These are phyloP conservation scores for Mytilinidion resinicola DNA, from an alignment of 495 filamentous ascomycete genomes.

Conservation along the genomic window DNA sequence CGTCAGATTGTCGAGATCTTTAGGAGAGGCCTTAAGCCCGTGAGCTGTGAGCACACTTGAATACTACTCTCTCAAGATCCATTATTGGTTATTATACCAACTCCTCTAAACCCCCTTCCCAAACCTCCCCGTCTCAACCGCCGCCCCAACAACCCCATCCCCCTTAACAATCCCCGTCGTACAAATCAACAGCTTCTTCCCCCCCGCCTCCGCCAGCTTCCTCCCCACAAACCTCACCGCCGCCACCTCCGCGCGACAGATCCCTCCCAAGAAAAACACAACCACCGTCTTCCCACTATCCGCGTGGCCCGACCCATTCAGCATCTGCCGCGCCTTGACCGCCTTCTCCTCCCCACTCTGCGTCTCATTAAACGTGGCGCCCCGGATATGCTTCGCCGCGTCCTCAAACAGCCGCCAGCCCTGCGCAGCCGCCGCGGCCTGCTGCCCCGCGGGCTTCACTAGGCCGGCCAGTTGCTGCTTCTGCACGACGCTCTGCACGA, in stretches of 20 bases:
- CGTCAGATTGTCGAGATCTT: too few species aligned
- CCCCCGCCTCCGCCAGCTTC: slow-evolving; percentile 66
- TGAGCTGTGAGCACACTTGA: too few species aligned
- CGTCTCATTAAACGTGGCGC: slow-evolving; percentile 81
- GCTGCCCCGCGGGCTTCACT: slow-evolving; percentile 39
- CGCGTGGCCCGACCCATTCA: slow-evolving; percentile 52
- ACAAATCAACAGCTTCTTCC: slow-evolving; percentile 86
- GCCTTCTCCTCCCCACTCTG: slow-evolving; percentile 94
- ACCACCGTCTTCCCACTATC: slow-evolving; percentile 71
- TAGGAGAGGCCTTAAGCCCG: too few species aligned
- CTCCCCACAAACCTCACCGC: slow-evolving; percentile 85
- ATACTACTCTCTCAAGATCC: too few species aligned
- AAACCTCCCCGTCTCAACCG: slow-evolving; percentile 68
- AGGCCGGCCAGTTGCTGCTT: slow-evolving; percentile 74
- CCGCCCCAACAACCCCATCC: slow-evolving; percentile 80
- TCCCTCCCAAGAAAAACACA: slow-evolving; percentile 90
- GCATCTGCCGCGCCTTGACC: slow-evolving; percentile 74
- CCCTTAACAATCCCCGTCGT: slow-evolving; percentile 89
- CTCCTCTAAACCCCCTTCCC: slow-evolving; percentile 22
- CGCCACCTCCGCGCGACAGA: slow-evolving; percentile 93
- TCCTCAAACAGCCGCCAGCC: slow-evolving; percentile 92
- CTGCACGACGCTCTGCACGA: slow-evolving; percentile 92
- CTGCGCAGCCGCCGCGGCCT: slow-evolving; percentile 47
- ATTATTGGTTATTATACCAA: too few species aligned
- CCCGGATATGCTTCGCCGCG: slow-evolving; percentile 73